Evolutionary conservation across 176 grass and related monocot genomes (phyloP), one percentile per base, ranked within the genome.

Genomic region (Oryza punctata): DNA sequence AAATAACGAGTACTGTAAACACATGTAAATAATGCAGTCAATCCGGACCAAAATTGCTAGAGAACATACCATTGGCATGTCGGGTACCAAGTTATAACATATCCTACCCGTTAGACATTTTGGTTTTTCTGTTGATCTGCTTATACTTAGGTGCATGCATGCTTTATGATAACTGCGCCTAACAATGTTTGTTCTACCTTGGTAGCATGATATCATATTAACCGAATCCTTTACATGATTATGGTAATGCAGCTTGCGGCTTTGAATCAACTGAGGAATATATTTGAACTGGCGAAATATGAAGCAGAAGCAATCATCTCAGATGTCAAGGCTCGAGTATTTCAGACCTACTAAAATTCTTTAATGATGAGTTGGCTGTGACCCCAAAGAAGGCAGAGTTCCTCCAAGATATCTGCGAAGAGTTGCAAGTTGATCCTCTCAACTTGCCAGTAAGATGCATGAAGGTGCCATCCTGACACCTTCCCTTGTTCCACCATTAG

Each of bases 341-440:
- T 91, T 61, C 85, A 90, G 77, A 89, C 69, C 24, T 72, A 25
- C 49, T 21, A 93, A n/a, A 95, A 87, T 72, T 78, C 25, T 95
- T 99, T 71, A 92, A 91, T 67, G 82, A 52, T 33, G 91, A 94
- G 67, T 80, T 99, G 85, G 89, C 82, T 73, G 78, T 24, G 24
- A 91, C 91, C 72, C 87, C 91, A 81, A 99, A 93, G 87, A 99
- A 99, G 90, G 96, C 96, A 54, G 74, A 87, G 10, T 96, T 85
- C 81, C 96, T 99, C 88, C 93, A 99, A 91, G 89, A 91, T 87
- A 81, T 96, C 46, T 96, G 96, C 28, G 89, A 92, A 87, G 94
- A 96, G 69, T 83, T 99, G 33, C 89, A 89, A 24, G 94, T 96
- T 87, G 91, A 99, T 85, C 93, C 96, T 82, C 87, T 82, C 87